Conservation (phyloP, 768 basidiomycete species). For the Mrakia hoshinonis region DNA sequence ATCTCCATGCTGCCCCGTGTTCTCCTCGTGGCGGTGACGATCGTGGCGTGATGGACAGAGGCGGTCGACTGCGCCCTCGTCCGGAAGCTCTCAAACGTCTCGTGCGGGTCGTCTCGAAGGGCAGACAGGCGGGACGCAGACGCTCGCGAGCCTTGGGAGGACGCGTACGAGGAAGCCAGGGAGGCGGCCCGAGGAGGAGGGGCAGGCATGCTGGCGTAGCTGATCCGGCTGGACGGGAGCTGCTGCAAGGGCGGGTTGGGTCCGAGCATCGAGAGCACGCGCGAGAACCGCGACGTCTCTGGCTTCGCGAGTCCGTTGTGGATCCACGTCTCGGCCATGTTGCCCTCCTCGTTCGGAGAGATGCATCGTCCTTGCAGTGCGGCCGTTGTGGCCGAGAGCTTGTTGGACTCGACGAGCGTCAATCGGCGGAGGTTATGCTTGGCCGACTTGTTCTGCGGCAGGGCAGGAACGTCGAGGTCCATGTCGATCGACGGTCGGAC, state of each 20-base stretch:
- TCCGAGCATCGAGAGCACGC: slow-evolving; percentile 10
- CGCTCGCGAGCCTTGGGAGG: not conserved
- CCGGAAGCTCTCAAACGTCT: not conserved
- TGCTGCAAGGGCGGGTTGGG: slow-evolving; percentile 8
- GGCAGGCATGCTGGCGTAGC: slow-evolving; percentile 4
- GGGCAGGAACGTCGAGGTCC: not conserved
- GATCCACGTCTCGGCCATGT: slow-evolving; percentile 11
- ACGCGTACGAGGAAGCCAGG: slow-evolving; percentile 6
- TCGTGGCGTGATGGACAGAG: slow-evolving; percentile 15
- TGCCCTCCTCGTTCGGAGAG: slow-evolving; percentile 18
- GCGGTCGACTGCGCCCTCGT: not conserved
- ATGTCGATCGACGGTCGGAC: slow-evolving; percentile 1
- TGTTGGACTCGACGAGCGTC: slow-evolving; percentile 1
- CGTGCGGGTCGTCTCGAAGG: not conserved
- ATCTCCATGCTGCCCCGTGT: not conserved
- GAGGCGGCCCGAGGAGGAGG: slow-evolving; percentile 7
- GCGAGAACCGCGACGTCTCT: slow-evolving; percentile 6
- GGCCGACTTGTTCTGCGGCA: not conserved
- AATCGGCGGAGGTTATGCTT: slow-evolving; percentile 5
- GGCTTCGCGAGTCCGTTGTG: slow-evolving; percentile 1
- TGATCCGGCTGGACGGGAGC: slow-evolving; percentile 1
- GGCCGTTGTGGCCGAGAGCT: not conserved
- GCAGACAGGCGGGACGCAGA: not conserved
- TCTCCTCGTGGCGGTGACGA: not conserved
- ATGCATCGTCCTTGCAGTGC: slow-evolving; percentile 5